Base-by-base conservation (phyloP, 805 yeast genomes). In the Ogataea haglerorum region DNA sequence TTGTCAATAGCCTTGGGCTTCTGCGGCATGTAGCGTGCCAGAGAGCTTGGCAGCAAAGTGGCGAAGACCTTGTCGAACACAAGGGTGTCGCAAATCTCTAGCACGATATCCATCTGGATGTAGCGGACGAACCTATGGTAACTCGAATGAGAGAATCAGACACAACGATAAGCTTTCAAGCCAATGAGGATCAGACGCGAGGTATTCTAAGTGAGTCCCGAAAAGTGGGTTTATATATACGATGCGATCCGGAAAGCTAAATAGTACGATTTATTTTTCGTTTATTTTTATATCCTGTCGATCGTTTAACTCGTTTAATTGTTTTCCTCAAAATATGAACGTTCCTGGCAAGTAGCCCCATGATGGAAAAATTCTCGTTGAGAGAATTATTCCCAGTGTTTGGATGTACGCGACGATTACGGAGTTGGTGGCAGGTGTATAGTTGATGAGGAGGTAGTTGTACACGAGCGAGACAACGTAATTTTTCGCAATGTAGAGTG, bases 81-180 rank as follows among this genome's bases (percentile, higher is more conserved):
- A 53, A 67, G 85, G 34, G 85, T 72, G 65, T 93, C 99, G 33
- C 70, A 65, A 17, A 79, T 68, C 63, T 93, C 99, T 38, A 93
- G 73, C 17, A 88, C 89, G 57, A 93, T 69, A 82, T 93, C 99
- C 99, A 93, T 91, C 30, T 27, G 52, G 44, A 40, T 19, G 35
- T 42, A 46, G 37, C 44, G 49, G 46, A 43, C 35, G 18, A 27
- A 13, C 24, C 15, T 24, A n/a, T 34, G 14, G 15, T 18, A 16
- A 15, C 18, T 18, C 19, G 21, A 38, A 37, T 2, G 35, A 35
- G n/a, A 25, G 29, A 26, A 21, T 12, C 3, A 7, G 10, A 21
- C 26, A 26, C 21, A 12, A 4, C 42, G 23, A 23, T 15, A 21
- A n/a, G 10, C 17, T 23, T n/a, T 7, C 12, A 17, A n/a, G 5